A percentile compares a stretch with the other conserved stretches of the same genome.
Conservation (phyloP, 331 rosid species). For the Saraca asoca region DNA sequence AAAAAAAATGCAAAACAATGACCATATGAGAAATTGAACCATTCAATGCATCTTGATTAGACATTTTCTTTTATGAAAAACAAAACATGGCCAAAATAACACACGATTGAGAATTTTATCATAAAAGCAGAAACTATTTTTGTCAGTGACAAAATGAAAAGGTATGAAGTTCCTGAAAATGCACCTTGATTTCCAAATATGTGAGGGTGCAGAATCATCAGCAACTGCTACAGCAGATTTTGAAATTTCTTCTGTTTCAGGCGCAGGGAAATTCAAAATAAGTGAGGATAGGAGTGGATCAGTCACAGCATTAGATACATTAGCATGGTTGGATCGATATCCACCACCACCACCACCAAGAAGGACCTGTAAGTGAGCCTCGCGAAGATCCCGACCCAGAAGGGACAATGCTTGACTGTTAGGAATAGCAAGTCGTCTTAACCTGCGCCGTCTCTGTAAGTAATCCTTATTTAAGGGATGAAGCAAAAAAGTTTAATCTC, state of each 20-base stretch:
- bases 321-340: slow-evolving; percentile 61
- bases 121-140: neutral
- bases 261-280: slow-evolving; percentile 77
- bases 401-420: slow-evolving; percentile 85
- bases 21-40: neutral
- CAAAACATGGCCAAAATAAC: too few species aligned
- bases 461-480: slow-evolving; percentile 63
- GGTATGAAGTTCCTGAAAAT: slow-evolving; percentile 19
- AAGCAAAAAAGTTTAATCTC: slow-evolving; percentile 6
- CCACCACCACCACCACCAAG: slow-evolving; percentile 72
- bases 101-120: neutral
- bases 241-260: slow-evolving; percentile 88
- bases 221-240: slow-evolving; percentile 67
- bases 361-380: slow-evolving; percentile 95
- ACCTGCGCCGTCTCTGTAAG: slow-evolving; percentile 89
- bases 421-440: slow-evolving; percentile 80
- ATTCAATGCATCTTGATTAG: slow-evolving; percentile 1
- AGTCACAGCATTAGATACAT: slow-evolving; percentile 57
- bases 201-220: slow-evolving; percentile 66
- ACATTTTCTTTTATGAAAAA: neutral
- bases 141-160: neutral
- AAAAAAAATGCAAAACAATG: neutral
- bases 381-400: slow-evolving; percentile 94
- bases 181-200: slow-evolving; percentile 93
- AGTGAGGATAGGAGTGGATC: slow-evolving; percentile 93